A percentile compares a stretch with the other conserved stretches of the same genome.
phyloP scores from a whole-genome alignment of 1,139 yeast genomes.

The Saccharomyces pastorianus region DNA sequence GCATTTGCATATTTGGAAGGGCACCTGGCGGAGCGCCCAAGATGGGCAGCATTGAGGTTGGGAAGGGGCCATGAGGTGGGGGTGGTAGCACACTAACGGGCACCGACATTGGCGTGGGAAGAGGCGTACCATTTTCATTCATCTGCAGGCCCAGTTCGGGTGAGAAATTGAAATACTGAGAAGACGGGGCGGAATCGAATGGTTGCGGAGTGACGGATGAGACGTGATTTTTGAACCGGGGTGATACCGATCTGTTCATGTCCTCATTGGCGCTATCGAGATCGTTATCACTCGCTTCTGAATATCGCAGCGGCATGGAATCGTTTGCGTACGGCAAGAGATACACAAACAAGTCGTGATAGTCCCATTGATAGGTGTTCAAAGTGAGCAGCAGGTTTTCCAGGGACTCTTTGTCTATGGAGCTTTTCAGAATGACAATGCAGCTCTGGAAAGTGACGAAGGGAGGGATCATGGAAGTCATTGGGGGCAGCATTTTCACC shows the following conservation, averaged over 20 bases:
- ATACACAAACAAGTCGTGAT: slow-evolving; percentile 25
- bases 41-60: not conserved
- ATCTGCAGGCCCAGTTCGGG: not conserved
- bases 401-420: slow-evolving; percentile 16
- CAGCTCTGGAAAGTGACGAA: slow-evolving; percentile 27
- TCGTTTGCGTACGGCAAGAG: slow-evolving; percentile 9
- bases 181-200: not conserved
- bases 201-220: not conserved
- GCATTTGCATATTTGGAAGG: not conserved
- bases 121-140: not conserved
- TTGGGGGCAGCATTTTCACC: slow-evolving; percentile 27
- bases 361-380: slow-evolving; percentile 30
- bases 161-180: not conserved
- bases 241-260: not conserved
- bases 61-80: not conserved
- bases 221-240: not conserved
- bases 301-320: not conserved
- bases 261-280: not conserved
- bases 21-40: not conserved
- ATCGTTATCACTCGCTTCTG: not conserved
- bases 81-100: not conserved
- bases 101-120: not conserved
- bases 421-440: slow-evolving; percentile 19
- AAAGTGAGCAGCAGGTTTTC: slow-evolving; percentile 22
- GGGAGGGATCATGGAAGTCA: slow-evolving; percentile 28